Percentiles rank a stretch among this genome's conserved stretches.
Evolutionary conservation across 2,329 filamentous ascomycete species (phyloP).

Genomic region (Botrytis medusae): DNA sequence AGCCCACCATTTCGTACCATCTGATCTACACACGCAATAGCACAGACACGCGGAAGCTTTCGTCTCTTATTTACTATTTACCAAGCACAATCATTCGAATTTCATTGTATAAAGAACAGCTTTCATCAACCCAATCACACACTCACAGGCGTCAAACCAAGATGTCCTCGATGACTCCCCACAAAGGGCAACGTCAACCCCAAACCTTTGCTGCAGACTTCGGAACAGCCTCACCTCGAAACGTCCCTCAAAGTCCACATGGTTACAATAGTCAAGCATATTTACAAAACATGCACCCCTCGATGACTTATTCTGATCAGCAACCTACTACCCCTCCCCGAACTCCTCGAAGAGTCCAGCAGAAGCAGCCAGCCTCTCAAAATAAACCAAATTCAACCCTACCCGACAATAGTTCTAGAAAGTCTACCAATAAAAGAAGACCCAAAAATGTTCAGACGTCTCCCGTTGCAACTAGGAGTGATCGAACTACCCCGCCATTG

Average conservation of each 20-base stretch:
- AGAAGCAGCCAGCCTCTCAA: slow-evolving; percentile 27
- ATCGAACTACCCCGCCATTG: slow-evolving; percentile 35
- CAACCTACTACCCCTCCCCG: slow-evolving; percentile 39
- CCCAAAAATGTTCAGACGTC: slow-evolving; percentile 39
- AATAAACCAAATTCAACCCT: slow-evolving; percentile 27
- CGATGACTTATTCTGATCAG: slow-evolving; percentile 29
- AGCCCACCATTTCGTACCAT: slow-evolving; percentile 13
- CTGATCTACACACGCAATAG: neutral
- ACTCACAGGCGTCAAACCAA: slow-evolving; percentile 49
- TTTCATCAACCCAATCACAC: slow-evolving; percentile 37
- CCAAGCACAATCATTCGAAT: neutral
- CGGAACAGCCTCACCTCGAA: slow-evolving; percentile 33
- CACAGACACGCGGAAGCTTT: neutral
- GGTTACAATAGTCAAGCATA: slow-evolving; percentile 45
- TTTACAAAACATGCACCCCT: slow-evolving; percentile 40
- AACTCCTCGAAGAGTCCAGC: slow-evolving; percentile 37
- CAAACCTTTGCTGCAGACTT: slow-evolving; percentile 34
- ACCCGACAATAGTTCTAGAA: slow-evolving; percentile 36
- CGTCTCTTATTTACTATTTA: neutral
- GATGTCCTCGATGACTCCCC: slow-evolving; percentile 48
- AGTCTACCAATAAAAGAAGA: slow-evolving; percentile 37
- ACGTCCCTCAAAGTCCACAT: slow-evolving; percentile 48
- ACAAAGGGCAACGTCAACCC: slow-evolving; percentile 40
- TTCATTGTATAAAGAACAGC: neutral
- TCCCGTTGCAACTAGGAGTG: slow-evolving; percentile 32